Evolutionary conservation across 2,329 filamentous ascomycete genomes (phyloP).

Genomic region (Botryotinia globosa): DNA sequence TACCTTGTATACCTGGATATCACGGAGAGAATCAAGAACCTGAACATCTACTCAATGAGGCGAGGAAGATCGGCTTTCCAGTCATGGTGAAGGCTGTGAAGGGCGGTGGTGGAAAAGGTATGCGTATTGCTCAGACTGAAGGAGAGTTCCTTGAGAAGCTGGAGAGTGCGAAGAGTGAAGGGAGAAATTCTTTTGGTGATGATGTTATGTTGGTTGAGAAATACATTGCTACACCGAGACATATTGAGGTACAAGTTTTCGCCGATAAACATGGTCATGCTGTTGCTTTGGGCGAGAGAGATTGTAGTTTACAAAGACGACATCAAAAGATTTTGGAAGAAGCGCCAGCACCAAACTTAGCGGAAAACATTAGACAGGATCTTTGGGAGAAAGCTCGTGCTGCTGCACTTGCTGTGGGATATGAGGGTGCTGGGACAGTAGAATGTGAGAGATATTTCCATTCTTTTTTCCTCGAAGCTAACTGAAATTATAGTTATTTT

Average conservation of each 20-base stretch:
- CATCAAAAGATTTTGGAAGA: conserved; percentile 94
- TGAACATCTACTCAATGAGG: conserved; percentile 60
- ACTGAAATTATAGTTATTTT: conserved; percentile 64
- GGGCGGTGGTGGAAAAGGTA: conserved; percentile 80
- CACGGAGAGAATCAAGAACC: conserved; percentile 81
- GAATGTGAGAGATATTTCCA: conserved; percentile 61
- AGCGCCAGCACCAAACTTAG: conserved; percentile 71
- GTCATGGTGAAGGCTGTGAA: conserved; percentile 78
- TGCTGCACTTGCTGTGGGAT: conserved; percentile 72
- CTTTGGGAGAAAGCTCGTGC: conserved; percentile 65
- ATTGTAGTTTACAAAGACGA: conserved; percentile 81
- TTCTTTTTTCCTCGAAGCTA: not conserved
- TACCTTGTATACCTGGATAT: conserved; percentile 95
- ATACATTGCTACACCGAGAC: conserved; percentile 74
- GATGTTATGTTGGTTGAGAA: conserved; percentile 82
- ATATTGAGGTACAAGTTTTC: conserved; percentile 90
- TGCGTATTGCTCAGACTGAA: conserved; percentile 69
- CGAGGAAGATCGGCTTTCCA: conserved; percentile 65
- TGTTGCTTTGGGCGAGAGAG: conserved; percentile 80
- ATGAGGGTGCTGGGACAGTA: conserved; percentile 85
- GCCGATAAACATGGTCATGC: conserved; percentile 77
- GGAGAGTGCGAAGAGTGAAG: conserved; percentile 70
- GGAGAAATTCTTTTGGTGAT: conserved; percentile 76
- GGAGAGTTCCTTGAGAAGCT: conserved; percentile 70
- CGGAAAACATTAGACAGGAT: conserved; percentile 56